Base-by-base conservation (phyloP, 2,329 filamentous ascomycete genomes). In the Berkeleyomyces basicola region DNA sequence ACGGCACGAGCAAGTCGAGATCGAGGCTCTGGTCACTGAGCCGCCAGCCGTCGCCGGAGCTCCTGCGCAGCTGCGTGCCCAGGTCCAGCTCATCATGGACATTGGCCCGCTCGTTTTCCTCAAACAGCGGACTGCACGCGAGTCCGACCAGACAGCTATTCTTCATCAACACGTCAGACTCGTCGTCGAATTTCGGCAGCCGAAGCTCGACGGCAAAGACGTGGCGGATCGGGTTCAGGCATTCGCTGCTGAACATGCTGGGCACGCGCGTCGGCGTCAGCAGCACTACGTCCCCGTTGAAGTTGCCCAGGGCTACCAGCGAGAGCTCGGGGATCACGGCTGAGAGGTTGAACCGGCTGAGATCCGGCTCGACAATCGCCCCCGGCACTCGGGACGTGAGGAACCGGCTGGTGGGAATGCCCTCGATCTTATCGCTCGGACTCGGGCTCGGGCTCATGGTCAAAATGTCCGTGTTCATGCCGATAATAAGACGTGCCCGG, bases 241-340 rank as follows among this genome's bases (percentile, higher is more conserved):
- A 5, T 39, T 74, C 69, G 66, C 72, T 43, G 33, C 33, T 37
- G 4, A 36, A 47, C 31, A 36, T 53, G 33, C 37, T 53, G 9
- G 49, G 33, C 3, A 64, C 46, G 5, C 55, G 43, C 5, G 65
- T 75, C n/a, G 76, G 73, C 0, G 85, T 87, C 36, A 89, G 71
- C 1, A 92, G 73, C 1, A 80, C 77, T 0, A 83, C 86, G 7
- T 82, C 78, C 0, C 88, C 88, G 58, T 79, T 79, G n/a, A 83
- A 79, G 9, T 83, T 85, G 0, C 79, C 88, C 1, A 85, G 74
- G 2, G 88, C 75, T 7, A 90, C 79, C 11, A 90, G 74, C n/a
- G 78, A 84, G 1, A 93, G 75, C 67, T 88, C 83, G 0, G 85
- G 85, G 1, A 91, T 84, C 31, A 88, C 66, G 3, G 47, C 44